These are phyloP conservation scores for Candida nonsorbophila DNA, from an alignment of 805 yeast genomes.

Conservation along the genomic window DNA sequence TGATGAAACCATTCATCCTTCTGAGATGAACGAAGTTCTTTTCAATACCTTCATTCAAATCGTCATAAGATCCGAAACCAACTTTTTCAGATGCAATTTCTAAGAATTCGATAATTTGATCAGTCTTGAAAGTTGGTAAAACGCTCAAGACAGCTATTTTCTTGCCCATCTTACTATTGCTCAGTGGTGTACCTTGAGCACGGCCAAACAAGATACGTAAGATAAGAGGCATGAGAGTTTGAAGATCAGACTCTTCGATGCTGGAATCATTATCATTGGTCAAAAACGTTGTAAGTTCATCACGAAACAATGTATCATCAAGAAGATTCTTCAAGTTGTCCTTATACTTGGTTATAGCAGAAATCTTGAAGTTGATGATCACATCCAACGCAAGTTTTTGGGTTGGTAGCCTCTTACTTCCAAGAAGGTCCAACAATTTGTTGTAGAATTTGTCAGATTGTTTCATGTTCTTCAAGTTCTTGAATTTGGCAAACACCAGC, in stretches of 20 bases:
- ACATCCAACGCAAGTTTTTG: slow-evolving; percentile 73
- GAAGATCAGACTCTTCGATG: slow-evolving; percentile 59
- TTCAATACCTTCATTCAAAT: slow-evolving; percentile 8
- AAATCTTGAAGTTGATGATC: slow-evolving; percentile 58
- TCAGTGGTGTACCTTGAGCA: slow-evolving; percentile 62
- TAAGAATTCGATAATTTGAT: slow-evolving; percentile 56
- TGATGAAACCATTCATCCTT: slow-evolving; percentile 60
- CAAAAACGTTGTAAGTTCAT: slow-evolving; percentile 68
- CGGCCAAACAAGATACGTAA: slow-evolving; percentile 81
- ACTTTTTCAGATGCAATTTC: slow-evolving; percentile 56
- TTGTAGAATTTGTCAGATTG: slow-evolving; percentile 49
- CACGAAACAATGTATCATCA: slow-evolving; percentile 81
- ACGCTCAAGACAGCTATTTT: slow-evolving; percentile 65
- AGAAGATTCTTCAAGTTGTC: slow-evolving; percentile 70
- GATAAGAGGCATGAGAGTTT: slow-evolving; percentile 61
- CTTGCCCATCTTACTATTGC: slow-evolving; percentile 68
- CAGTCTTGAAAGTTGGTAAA: slow-evolving; percentile 50
- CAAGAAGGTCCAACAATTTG: slow-evolving; percentile 50
- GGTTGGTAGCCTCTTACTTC: slow-evolving; percentile 53
- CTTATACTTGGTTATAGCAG: slow-evolving; percentile 57
- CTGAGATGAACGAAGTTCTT: slow-evolving; percentile 34
- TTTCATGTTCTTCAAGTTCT: slow-evolving; percentile 51
- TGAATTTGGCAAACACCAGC: slow-evolving; percentile 60
- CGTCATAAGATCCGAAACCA: slow-evolving; percentile 30
- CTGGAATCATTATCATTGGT: slow-evolving; percentile 42